Base-by-base conservation (phyloP, 164 flowering plant species). In the Magnolia kwangsiensis region DNA sequence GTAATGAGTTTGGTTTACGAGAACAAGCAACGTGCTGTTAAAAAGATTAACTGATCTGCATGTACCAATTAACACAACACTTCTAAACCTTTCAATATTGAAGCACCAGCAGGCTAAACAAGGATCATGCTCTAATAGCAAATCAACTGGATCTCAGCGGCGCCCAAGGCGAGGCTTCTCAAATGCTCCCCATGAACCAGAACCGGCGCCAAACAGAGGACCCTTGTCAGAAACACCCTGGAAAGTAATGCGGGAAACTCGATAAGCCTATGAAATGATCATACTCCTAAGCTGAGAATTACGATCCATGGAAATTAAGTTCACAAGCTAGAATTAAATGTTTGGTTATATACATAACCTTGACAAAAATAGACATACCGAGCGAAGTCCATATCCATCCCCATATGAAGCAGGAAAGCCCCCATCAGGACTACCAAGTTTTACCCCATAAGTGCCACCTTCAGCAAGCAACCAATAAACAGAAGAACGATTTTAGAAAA, bases 381-480 rank as follows among this genome's bases (percentile, higher is more conserved):
- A 27, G 78, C 81, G 91, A 86, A 67, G 71, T 31, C 89, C 89
- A 83, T 90, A 90, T 74, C 88, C 90, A 84, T 89, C 91, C 51
- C 90, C 96, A 87, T 86, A 90, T 27, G 91, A 76, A 74, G 87
- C 69, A 78, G 89, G 80, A 76, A 79, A 89, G 49, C 78, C 83
- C 27, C 86, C 90, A 21, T 88, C 92, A 21, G 87, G 79, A 49
- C 85, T 85, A 76, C 83, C 79, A 71, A 74, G 88, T 63, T 86
- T 89, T 81, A 86, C 84, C 73, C 92, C 95, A 82, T 91, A 91
- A 24, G 85, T 72, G 76, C 89, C 95, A 85, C 96, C 97, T 89
- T 67, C 67, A 85, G 37, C 37, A 69, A 85, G 37, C 71, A 72
- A n/a, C 24, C 24, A 19, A 68, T 37, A 29, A 13, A 73, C 14